A percentile compares a stretch with the other conserved stretches of the same genome.
Conservation (phyloP, 768 basidiomycete genomes). For the Tricholoma sp. region DNA sequence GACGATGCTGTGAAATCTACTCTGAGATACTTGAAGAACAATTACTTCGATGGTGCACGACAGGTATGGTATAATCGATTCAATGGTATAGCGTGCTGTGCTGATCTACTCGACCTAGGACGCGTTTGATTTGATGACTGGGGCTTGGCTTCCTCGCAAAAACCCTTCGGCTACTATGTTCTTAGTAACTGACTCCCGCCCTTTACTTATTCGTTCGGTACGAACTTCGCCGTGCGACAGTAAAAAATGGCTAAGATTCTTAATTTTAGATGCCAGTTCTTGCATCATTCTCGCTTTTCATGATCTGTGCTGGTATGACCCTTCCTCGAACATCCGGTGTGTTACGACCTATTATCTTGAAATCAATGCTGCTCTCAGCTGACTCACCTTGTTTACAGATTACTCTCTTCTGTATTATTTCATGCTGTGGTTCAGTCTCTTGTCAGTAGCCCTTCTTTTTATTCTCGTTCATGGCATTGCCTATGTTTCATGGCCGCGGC, state of each 20-base stretch:
- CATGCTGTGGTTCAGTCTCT: conserved; percentile 69
- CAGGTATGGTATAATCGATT: conserved; percentile 54
- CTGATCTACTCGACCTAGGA: conserved; percentile 46
- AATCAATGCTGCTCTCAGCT: neutral
- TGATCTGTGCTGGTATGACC: conserved; percentile 83
- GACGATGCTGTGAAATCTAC: conserved; percentile 86
- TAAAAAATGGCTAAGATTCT: neutral
- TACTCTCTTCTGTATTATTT: conserved; percentile 85
- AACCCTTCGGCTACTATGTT: conserved; percentile 66
- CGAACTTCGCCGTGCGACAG: conserved; percentile 21
- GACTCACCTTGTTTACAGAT: conserved; percentile 39
- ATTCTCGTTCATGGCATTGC: conserved; percentile 86
- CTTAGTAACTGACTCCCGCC: conserved; percentile 72
- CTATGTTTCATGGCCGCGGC: conserved; percentile 92
- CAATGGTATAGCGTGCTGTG: neutral
- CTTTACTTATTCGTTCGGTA: conserved; percentile 82
- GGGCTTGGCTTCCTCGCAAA: conserved; percentile 81
- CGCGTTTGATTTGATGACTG: conserved; percentile 91
- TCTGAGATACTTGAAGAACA: conserved; percentile 90
- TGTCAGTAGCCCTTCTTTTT: conserved; percentile 59
- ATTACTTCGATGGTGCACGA: conserved; percentile 91
- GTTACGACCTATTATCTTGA: conserved; percentile 21
- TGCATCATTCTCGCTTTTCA: conserved; percentile 75
- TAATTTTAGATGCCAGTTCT: conserved; percentile 77
- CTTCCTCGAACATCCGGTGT: conserved; percentile 83